Conservation (phyloP, 441 rosid species). For the Croton laevigatus region DNA sequence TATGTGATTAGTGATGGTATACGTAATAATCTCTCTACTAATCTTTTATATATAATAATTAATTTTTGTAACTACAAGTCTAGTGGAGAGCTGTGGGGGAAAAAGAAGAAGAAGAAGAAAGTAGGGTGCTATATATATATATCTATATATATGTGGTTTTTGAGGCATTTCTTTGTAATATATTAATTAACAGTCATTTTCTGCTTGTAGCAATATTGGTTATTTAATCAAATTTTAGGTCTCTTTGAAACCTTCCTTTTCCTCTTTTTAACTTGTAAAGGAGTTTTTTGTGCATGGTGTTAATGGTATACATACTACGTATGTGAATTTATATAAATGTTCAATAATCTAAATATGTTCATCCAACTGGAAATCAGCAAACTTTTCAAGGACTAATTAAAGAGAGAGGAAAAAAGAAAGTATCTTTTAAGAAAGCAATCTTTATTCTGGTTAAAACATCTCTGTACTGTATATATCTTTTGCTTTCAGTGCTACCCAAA, state of each 20-base stretch:
- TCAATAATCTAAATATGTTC: too few species aligned
- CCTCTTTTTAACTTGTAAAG: constrained; percentile 16
- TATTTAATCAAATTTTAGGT: constrained; percentile 2
- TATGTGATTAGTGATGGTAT: constrained; percentile 30
- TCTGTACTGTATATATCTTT: constrained; percentile 18
- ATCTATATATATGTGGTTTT: not conserved
- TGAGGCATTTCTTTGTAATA: not conserved
- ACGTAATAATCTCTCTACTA: not conserved
- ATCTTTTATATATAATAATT: too few species aligned
- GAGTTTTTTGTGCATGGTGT: not conserved
- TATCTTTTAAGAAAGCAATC: constrained; percentile 27
- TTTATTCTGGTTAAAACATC: too few species aligned
- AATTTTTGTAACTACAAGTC: constrained; percentile 11
- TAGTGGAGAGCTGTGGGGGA: not conserved
- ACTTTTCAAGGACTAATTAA: too few species aligned
- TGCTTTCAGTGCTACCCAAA: constrained; percentile 18
- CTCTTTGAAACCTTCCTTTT: not conserved
- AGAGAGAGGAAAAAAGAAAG: constrained; percentile 1
- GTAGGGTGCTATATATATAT: not conserved
- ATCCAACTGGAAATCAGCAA: too few species aligned
- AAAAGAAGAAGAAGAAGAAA: not conserved
- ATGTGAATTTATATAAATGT: too few species aligned
- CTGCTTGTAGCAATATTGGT: too few species aligned
- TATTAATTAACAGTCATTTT: not conserved
- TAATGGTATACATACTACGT: too few species aligned